Percentiles rank a stretch among this genome's conserved stretches.
These are phyloP conservation scores for Pyracantha coccinea DNA, from an alignment of 331 rosid genomes.

Conservation along the genomic window DNA sequence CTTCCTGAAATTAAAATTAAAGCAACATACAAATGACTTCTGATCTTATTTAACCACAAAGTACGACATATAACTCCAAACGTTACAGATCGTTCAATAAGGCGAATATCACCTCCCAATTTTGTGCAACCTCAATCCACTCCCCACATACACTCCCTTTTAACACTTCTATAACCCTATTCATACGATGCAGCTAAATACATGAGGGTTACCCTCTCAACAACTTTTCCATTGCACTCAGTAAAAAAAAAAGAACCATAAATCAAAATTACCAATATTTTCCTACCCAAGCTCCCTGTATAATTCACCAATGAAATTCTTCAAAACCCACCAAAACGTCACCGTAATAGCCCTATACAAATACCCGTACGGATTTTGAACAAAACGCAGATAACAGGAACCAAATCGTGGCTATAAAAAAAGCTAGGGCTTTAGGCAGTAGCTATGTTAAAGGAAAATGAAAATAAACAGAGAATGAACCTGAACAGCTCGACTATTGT, in stretches of 20 bases:
- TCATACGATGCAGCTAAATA: background rate
- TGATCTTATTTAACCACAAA: background rate
- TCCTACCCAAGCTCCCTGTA: background rate
- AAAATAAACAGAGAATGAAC: conserved; percentile 15
- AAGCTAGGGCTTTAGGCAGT: conserved; percentile 40
- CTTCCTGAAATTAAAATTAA: conserved; percentile 51
- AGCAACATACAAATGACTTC: background rate
- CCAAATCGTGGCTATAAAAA: background rate
- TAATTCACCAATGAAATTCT: background rate
- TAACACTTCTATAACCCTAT: background rate
- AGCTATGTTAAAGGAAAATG: background rate
- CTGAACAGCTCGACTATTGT: conserved; percentile 66
- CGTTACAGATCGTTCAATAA: background rate
- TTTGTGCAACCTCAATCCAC: background rate
- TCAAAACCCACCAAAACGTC: background rate
- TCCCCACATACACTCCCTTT: background rate
- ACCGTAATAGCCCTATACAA: background rate
- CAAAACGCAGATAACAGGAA: background rate
- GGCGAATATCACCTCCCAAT: background rate
- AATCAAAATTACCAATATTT: background rate
- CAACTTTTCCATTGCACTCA: too few species aligned
- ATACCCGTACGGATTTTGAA: background rate
- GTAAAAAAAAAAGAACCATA: too few species aligned
- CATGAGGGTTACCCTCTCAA: background rate
- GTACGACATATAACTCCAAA: background rate